These are phyloP conservation scores for Erysimum cheiranthoides DNA, from an alignment of 345 rosid species.

Conservation along the genomic window DNA sequence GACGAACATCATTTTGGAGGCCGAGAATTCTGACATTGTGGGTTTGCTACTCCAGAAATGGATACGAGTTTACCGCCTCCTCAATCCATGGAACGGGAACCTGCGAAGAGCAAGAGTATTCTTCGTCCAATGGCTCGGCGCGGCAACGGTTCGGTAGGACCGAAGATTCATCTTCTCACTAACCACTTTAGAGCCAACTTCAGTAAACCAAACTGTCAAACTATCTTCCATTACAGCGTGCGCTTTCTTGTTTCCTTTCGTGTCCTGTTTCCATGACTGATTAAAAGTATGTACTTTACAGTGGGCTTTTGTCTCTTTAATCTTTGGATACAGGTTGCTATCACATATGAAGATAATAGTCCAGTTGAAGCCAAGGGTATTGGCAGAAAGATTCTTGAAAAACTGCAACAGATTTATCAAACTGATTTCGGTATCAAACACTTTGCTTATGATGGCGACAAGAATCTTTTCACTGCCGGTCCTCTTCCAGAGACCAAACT, in stretches of 20 bases:
- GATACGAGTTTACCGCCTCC: slow-evolving; percentile 56
- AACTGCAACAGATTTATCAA: slow-evolving; percentile 63
- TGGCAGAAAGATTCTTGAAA: slow-evolving; percentile 69
- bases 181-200: slow-evolving; percentile 78
- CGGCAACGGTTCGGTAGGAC: slow-evolving; percentile 66
- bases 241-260: slow-evolving; percentile 9
- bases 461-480: slow-evolving; percentile 71
- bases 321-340: slow-evolving; percentile 54
- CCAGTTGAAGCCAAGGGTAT: slow-evolving; percentile 69
- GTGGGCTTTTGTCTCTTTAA: background rate
- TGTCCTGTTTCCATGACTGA: background rate
- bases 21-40: background rate
- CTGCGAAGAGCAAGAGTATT: slow-evolving; percentile 47
- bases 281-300: background rate
- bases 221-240: slow-evolving; percentile 79
- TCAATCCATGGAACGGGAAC: slow-evolving; percentile 53
- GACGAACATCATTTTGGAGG: too few relatives aligned
- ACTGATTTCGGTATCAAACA: slow-evolving; percentile 61
- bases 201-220: slow-evolving; percentile 46
- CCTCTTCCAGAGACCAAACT: slow-evolving; percentile 64
- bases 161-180: slow-evolving; percentile 55
- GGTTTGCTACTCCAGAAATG: slow-evolving; percentile 15
- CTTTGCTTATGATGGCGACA: slow-evolving; percentile 89
- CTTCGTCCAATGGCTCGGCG: slow-evolving; percentile 66
- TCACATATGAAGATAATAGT: slow-evolving; percentile 73